Evolutionary conservation across 1,284 basidiomycete species (phyloP), one percentile per base, ranked within the genome.

Genomic region (Microbotryum violaceum): DNA sequence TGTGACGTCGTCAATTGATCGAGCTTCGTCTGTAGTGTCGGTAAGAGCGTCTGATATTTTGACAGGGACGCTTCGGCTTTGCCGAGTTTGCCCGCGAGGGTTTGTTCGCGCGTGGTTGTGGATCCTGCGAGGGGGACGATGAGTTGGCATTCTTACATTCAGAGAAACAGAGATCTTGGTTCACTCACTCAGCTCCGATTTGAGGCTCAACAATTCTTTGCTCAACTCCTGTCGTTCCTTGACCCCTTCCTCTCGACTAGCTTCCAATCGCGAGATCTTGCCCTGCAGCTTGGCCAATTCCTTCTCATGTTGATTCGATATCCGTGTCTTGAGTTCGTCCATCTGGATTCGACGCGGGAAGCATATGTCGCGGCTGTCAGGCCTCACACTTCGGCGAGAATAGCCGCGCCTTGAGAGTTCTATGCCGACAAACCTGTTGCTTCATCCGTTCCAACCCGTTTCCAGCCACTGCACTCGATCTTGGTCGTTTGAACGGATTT

Each of bases 21-120:
- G 21, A 67, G 56, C 53, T 67, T 60, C 18, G 63, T 51, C 44
- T 67, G 63, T 23, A 67, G 61, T 5, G 60, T 53, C 1, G 66
- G 66, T n/a, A 67, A 57, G 4, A 58, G 49, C 9, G 63, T 37
- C 50, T 63, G 58, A 48, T 65, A 61, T 31, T 67, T 67, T 18
- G 55, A 27, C n/a, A 63, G 52, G 8, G 65, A 51, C 21, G 63
- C 45, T 23, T 60, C 49, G 33, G 66, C 49, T 44, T 57, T 61
- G 12, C 58, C 49, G 48, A 67, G 54, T 10, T 59, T 61, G 0
- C 63, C 54, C 4, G 63, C 55, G 31, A 65, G 51, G 49, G 25
- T 12, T 20, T 53, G 51, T 20, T 53, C 51, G 23, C 51, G 51
- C 10, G 62, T 61, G 16, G 62, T 62, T 66, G 25, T 3, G 14